Conservation (phyloP, 352 stramenopile species). For the Poterioochromonas sp. region DNA sequence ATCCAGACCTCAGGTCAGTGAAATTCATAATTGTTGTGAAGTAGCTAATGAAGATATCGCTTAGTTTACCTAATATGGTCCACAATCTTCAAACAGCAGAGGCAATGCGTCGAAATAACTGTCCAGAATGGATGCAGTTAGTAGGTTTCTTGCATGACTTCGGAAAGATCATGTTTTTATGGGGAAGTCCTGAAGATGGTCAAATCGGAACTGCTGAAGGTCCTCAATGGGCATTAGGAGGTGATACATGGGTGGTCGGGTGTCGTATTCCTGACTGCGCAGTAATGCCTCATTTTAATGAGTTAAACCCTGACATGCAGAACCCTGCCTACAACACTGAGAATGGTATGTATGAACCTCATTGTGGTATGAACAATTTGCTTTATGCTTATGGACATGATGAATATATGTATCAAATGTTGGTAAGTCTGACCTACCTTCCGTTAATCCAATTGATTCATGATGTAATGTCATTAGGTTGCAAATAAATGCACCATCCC, state of each 20-base stretch:
- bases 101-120: slow-evolving; percentile 68
- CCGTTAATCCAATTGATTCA: background rate
- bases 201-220: slow-evolving; percentile 70
- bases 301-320: slow-evolving; percentile 74
- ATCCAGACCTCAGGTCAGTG: slow-evolving; percentile 61
- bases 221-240: slow-evolving; percentile 80
- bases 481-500: slow-evolving; percentile 73
- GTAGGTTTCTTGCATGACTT: slow-evolving; percentile 81
- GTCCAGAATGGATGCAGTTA: slow-evolving; percentile 82
- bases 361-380: slow-evolving; percentile 75
- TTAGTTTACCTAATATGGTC: slow-evolving; percentile 65
- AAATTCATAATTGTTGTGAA: background rate
- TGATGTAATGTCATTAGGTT: slow-evolving; percentile 35
- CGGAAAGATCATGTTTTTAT: slow-evolving; percentile 87
- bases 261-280: slow-evolving; percentile 71
- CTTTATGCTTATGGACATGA: slow-evolving; percentile 80
- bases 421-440: slow-evolving; percentile 42
- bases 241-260: slow-evolving; percentile 80
- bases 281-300: slow-evolving; percentile 77
- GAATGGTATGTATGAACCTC: slow-evolving; percentile 68
- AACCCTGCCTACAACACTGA: slow-evolving; percentile 67
- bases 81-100: slow-evolving; percentile 87
- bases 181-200: slow-evolving; percentile 64
- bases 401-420: slow-evolving; percentile 87
- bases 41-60: slow-evolving; percentile 2